Conservation (phyloP, 345 rosid genomes). For the Heritiera littoralis region DNA sequence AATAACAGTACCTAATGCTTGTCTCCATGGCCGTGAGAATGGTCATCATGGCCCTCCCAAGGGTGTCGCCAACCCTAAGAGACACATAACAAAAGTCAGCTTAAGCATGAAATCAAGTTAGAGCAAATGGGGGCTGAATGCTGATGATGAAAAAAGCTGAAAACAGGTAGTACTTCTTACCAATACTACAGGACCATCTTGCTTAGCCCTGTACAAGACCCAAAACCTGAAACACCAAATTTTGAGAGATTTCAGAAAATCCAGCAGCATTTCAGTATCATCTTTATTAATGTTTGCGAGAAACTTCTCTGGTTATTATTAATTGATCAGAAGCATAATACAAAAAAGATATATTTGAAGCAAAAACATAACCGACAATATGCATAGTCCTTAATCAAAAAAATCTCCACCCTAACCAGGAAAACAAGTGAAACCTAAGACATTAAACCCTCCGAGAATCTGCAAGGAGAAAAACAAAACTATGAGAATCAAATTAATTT, state of each 20-base stretch:
- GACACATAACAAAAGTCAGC: conserved; percentile 11
- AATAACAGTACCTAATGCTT: conserved; percentile 60
- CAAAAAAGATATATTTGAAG: background rate
- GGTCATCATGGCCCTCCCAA: conserved; percentile 98
- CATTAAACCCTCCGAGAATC: background rate
- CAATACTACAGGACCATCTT: conserved; percentile 94
- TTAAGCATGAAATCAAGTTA: conserved; percentile 6
- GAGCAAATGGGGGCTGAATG: no score
- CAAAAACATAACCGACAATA: background rate
- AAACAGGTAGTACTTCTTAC: conserved; percentile 38
- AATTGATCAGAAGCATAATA: background rate
- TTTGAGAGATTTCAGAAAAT: background rate
- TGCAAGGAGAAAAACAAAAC: no score
- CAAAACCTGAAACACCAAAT: conserved; percentile 72
- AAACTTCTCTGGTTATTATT: background rate
- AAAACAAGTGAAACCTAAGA: background rate
- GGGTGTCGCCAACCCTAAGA: conserved; percentile 95
- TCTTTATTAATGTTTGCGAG: background rate
- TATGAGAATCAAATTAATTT: background rate
- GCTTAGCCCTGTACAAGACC: conserved; percentile 90
- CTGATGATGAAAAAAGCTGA: conserved; percentile 1
- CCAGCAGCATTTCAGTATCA: conserved; percentile 12
- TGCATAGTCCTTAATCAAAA: background rate
- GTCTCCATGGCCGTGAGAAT: conserved; percentile 52
- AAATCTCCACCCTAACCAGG: no score